Conservation (phyloP, 116 monocot genomes). For the Dioscorea cayenensis region DNA sequence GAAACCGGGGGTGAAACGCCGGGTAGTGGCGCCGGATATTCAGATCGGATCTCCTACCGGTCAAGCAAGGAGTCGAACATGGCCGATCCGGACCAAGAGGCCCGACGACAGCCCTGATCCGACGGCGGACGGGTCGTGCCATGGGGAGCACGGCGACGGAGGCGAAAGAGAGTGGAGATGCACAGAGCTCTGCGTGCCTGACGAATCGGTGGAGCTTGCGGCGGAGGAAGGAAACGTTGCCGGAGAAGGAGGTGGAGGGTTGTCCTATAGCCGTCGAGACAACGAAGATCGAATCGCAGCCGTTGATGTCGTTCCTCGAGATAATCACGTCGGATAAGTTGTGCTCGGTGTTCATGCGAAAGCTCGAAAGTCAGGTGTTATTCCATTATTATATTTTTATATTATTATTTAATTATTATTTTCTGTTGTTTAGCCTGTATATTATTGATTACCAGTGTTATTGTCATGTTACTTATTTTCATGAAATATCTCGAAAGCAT, state of each 20-base stretch:
- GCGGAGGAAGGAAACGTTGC: neutral
- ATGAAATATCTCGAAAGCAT: no score
- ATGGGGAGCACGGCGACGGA: slow-evolving; percentile 8
- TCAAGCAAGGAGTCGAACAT: slow-evolving; percentile 52
- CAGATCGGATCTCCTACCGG: slow-evolving; percentile 24
- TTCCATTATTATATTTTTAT: neutral
- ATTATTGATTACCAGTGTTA: no score
- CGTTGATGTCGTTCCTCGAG: slow-evolving; percentile 41
- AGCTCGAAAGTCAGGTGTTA: slow-evolving; percentile 55
- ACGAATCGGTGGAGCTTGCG: slow-evolving; percentile 15
- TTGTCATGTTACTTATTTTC: no score
- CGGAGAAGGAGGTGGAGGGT: neutral
- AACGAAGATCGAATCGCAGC: slow-evolving; percentile 17
- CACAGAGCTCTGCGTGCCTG: slow-evolving; percentile 47
- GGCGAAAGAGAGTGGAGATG: slow-evolving; percentile 33
- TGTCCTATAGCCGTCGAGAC: neutral
- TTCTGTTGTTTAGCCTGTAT: no score
- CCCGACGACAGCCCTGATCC: slow-evolving; percentile 2
- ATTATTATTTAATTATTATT: no score
- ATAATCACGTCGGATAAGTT: slow-evolving; percentile 32
- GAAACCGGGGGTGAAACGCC: slow-evolving; percentile 5
- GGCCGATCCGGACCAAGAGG: slow-evolving; percentile 18
- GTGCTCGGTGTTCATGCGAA: slow-evolving; percentile 43
- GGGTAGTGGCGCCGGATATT: neutral
- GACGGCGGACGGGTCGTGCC: neutral